Evolutionary conservation across 768 basidiomycete species (phyloP), one percentile per base, ranked within the genome.

Genomic region (Epithele typhae): DNA sequence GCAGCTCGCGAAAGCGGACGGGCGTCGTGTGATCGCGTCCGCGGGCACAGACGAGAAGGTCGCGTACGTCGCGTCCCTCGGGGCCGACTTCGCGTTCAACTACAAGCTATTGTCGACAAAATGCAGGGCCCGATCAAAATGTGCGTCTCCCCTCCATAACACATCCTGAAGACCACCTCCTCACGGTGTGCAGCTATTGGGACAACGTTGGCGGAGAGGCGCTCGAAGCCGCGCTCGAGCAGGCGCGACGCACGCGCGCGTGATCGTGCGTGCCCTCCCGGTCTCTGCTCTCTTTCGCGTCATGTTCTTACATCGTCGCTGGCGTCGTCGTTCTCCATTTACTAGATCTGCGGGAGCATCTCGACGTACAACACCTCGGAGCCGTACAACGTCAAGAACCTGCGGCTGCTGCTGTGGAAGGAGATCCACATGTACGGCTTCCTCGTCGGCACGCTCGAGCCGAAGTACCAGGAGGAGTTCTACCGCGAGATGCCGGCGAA

Each of bases 31-130:
- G 30, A 83, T 90, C 40, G 82, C 76, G 0, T 84, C 80, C 1
- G 81, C 83, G 0, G 84, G 87, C 2, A 76, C 77, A 0, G 83
- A 87, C 19, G 81, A 83, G 43, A 88, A 90, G 62, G 81, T 88
- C 8, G 61, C 68, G 6, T 84, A 75, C 56, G 39, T 84, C 63
- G 72, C 72, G 40, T 70, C 72, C 2, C 52, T 84, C n/a, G 86
- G 84, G 1, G 77, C 79, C 0, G 84, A 89, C 52, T 73, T 82
- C 5, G 79, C 72, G 0, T 87, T 86, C 68, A 86, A 88, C 61
- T 87, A 84, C 66, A 84, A 89, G 71, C 85, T 74, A 0, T 68
- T 68, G 1, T 66, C 67, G 39, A 78, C 76, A 0, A 55, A 55
- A 71, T 70, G 48, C 73, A 86, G 53, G 83, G 83, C 1, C 77